Evolutionary conservation across 768 basidiomycete genomes (phyloP), one percentile per base, ranked within the genome.

Genomic region (Tulasnella sp.): DNA sequence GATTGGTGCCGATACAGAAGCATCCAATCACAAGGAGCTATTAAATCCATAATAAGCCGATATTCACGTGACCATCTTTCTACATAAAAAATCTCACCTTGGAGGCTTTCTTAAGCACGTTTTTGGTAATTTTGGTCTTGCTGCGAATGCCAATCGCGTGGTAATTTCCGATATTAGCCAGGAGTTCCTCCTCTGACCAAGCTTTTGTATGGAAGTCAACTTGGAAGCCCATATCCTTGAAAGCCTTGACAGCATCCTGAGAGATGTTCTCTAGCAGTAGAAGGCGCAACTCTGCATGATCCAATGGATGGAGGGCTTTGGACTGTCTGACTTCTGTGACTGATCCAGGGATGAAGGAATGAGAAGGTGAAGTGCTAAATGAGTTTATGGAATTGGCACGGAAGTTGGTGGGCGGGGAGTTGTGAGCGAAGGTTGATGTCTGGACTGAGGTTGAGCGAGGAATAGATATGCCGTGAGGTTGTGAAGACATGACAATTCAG

Each of bases 1-100:
- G 95, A 67, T 98, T 98, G 47, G 89, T 92, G 45, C 95, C 95
- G 58, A 99, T 99, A 69, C 95, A 99, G 76, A 99, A 99, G 66
- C 95, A 99, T 9, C 95, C 93, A 56, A 98, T 89, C 61, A 82
- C 87, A 10, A 96, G 75, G 40, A 99, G 83, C 91, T 99, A 61
- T 9, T 33, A 4, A 16, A 4, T 10, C 10, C 34, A 10, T 35
- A 16, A 10, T 35, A 35, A 35, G 10, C 34, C 16, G 10, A 10
- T 10, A 10, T 10, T 35, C 10, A 35, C 16, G 10, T 35, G 34
- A 16, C 10, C 10, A 35, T 10, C 29, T 5, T 2, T 2, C 10
- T 37, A 27, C 37, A 25, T 15, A 40, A 40, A 25, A 19, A 16
- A 3, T 61, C 76, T 43, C 61, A 83, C 93, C 74, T 88, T 89